Evolutionary conservation across 1,139 yeast species (phyloP).

Genomic region (Pichia sp.): DNA sequence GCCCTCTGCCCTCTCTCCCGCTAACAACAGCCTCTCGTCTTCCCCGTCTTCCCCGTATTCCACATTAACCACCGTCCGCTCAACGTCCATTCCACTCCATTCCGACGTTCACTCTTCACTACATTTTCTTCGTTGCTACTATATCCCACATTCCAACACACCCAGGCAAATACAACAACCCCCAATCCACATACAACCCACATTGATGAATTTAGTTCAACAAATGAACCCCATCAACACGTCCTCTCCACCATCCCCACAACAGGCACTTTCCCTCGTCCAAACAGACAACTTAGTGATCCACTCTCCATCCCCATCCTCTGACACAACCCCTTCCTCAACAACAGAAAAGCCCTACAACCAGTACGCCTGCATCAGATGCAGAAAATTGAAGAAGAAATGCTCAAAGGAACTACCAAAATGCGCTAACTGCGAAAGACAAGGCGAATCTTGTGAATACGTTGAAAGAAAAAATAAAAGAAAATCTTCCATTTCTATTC

Average conservation of each 20-base stretch:
- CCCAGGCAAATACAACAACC: too few species aligned
- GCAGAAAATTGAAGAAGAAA: slow-evolving; percentile 47
- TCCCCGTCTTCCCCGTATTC: too few species aligned
- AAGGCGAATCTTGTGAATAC: slow-evolving; percentile 41
- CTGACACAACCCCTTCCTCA: slow-evolving; percentile 1
- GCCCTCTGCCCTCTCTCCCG: too few species aligned
- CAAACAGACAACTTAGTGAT: too few species aligned
- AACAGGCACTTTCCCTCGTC: too few species aligned
- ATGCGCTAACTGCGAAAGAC: slow-evolving; percentile 44
- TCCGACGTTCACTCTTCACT: not conserved
- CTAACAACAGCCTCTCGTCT: too few species aligned
- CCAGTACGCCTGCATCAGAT: slow-evolving; percentile 41
- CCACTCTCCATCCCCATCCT: too few species aligned
- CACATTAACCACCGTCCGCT: too few species aligned
- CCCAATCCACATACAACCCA: not conserved
- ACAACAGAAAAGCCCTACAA: slow-evolving; percentile 9
- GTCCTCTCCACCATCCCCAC: not conserved
- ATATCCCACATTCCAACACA: too few species aligned
- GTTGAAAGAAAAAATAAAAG: slow-evolving; percentile 40
- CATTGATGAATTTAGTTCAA: slow-evolving; percentile 3
- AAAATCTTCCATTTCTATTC: too few species aligned
- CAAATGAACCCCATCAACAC: slow-evolving; percentile 4
- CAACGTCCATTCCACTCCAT: not conserved
- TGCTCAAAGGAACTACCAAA: slow-evolving; percentile 45
- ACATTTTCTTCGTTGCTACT: too few species aligned